Percentiles rank a stretch among this genome's conserved stretches.
Evolutionary conservation across 192 early-diverging fungal genomes (phyloP).

Genomic region (Umbelopsis ramanniana): DNA sequence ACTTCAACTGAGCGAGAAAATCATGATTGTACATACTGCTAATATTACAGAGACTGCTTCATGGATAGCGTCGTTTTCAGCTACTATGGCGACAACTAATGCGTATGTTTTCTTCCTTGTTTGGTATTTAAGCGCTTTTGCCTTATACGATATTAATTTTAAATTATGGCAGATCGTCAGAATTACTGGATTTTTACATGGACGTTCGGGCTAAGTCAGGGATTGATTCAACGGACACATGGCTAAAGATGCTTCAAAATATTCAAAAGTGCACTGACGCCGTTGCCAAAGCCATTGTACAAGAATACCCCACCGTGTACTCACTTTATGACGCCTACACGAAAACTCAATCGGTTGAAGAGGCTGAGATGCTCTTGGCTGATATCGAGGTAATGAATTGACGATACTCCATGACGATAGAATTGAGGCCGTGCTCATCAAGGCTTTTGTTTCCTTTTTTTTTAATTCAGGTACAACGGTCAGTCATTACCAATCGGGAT

Average conservation of each 20-base stretch:
- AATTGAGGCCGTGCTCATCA: no score
- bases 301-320: constrained; percentile 40
- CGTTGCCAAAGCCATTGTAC: constrained; percentile 41
- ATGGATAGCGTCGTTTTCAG: constrained; percentile 4
- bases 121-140: neutral
- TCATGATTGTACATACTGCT: constrained; percentile 11
- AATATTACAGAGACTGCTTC: neutral
- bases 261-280: constrained; percentile 46
- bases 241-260: constrained; percentile 47
- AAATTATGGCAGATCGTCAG: neutral
- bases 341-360: constrained; percentile 1
- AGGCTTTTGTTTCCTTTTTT: neutral
- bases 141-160: neutral
- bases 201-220: constrained; percentile 36
- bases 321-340: constrained; percentile 45
- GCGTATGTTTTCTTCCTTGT: neutral
- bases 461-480: constrained; percentile 23
- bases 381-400: constrained; percentile 38
- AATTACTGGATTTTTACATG: constrained; percentile 7
- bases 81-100: neutral
- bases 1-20: neutral
- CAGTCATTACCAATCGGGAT: constrained; percentile 25
- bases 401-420: neutral
- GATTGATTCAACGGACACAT: constrained; percentile 37
- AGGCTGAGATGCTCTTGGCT: constrained; percentile 39